Evolutionary conservation across 176 grass and related monocot species (phyloP).

Genomic region (Triticum timopheevii): DNA sequence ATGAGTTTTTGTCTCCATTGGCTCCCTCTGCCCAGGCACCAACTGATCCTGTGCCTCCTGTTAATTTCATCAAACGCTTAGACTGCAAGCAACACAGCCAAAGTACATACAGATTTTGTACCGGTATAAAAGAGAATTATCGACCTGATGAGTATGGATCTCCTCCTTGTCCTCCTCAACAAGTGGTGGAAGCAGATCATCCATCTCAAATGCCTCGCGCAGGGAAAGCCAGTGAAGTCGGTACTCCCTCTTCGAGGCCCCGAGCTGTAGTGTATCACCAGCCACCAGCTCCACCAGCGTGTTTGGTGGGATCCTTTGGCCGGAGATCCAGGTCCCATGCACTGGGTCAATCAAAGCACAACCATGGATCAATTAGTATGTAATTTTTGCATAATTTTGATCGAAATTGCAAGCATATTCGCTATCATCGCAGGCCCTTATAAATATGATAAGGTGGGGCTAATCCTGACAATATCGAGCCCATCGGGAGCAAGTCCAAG

Average conservation of each 20-base stretch:
- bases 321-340: conserved; percentile 91
- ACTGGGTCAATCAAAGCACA: conserved; percentile 40
- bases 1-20: background rate
- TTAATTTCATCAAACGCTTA: conserved; percentile 36
- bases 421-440: background rate
- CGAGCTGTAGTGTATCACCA: conserved; percentile 66
- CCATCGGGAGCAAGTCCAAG: background rate
- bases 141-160: conserved; percentile 36
- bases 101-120: conserved; percentile 5
- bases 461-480: background rate
- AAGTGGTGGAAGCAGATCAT: conserved; percentile 59
- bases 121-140: background rate
- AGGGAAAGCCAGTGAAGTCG: conserved; percentile 78
- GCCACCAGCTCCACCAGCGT: conserved; percentile 48
- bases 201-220: conserved; percentile 64
- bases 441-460: background rate
- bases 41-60: conserved; percentile 26
- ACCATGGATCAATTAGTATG: background rate
- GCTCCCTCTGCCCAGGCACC: background rate
- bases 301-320: conserved; percentile 63
- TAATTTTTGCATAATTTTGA: background rate
- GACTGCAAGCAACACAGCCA: background rate
- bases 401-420: background rate
- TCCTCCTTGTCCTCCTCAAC: conserved; percentile 74
- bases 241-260: conserved; percentile 73